These are phyloP conservation scores for Bjerkandera adusta DNA, from an alignment of 1,284 basidiomycete genomes.

Conservation along the genomic window DNA sequence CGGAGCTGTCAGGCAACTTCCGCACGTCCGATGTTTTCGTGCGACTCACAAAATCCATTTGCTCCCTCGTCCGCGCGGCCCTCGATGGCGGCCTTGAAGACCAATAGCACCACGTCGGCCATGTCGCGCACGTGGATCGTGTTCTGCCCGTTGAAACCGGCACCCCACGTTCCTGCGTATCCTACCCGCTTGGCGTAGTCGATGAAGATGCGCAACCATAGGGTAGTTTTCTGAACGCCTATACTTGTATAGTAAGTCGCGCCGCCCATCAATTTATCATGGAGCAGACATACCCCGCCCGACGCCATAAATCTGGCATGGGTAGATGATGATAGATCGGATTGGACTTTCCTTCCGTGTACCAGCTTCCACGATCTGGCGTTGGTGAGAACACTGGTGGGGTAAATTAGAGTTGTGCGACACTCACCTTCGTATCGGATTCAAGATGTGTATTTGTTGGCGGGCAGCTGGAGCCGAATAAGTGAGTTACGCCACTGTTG, in stretches of 20 bases:
- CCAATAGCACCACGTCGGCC: slow-evolving; percentile 29
- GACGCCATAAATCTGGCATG: slow-evolving; percentile 39
- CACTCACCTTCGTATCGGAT: slow-evolving; percentile 34
- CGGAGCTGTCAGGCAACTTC: neutral
- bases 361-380: slow-evolving; percentile 37
- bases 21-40: neutral
- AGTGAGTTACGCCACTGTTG: neutral
- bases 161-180: slow-evolving; percentile 39
- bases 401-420: slow-evolving; percentile 3
- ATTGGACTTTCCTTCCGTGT: slow-evolving; percentile 38
- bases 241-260: neutral
- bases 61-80: slow-evolving; percentile 38
- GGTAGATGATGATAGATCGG: slow-evolving; percentile 39
- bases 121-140: slow-evolving; percentile 40
- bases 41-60: slow-evolving; percentile 35
- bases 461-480: slow-evolving; percentile 13
- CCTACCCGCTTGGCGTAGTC: slow-evolving; percentile 30
- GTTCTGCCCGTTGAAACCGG: slow-evolving; percentile 35
- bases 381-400: neutral
- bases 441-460: slow-evolving; percentile 35
- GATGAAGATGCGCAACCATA: slow-evolving; percentile 34
- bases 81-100: slow-evolving; percentile 37
- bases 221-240: slow-evolving; percentile 34
- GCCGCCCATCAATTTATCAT: neutral
- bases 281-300: slow-evolving; percentile 30